These are phyloP conservation scores for Cercospora brassicicola DNA, from an alignment of 2,329 filamentous ascomycete genomes.

Conservation along the genomic window DNA sequence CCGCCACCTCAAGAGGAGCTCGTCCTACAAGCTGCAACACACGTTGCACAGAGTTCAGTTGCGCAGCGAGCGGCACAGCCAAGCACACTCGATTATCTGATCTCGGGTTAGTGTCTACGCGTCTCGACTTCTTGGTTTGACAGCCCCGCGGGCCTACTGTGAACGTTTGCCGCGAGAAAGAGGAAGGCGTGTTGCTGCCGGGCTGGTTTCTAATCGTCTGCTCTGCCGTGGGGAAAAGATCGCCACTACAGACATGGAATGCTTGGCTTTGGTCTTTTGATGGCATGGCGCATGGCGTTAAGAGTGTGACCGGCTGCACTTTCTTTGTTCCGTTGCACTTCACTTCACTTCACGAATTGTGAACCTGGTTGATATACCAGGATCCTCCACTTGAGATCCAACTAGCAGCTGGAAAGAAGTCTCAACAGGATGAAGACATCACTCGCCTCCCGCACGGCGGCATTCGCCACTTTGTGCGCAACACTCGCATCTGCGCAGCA, in stretches of 20 bases:
- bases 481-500: constrained; percentile 9
- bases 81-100: neutral
- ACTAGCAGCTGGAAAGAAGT: neutral
- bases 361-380: neutral
- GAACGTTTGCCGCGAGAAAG: neutral
- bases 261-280: neutral
- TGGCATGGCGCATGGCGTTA: neutral
- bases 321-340: neutral
- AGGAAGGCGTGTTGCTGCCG: neutral
- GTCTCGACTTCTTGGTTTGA: neutral
- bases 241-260: constrained; percentile 1
- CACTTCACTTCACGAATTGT: neutral
- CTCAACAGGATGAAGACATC: neutral
- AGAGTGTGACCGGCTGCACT: neutral
- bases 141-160: neutral
- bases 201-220: neutral
- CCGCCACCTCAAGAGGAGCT: neutral
- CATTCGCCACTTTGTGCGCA: neutral
- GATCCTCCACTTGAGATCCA: no score
- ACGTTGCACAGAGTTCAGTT: neutral
- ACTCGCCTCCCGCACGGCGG: neutral
- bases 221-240: neutral
- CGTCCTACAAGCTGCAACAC: neutral
- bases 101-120: constrained; percentile 1
- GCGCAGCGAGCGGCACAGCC: neutral